Evolutionary conservation across 2,329 filamentous ascomycete species (phyloP), one percentile per base, ranked within the genome.

Genomic region (Verticillium klebahnii): DNA sequence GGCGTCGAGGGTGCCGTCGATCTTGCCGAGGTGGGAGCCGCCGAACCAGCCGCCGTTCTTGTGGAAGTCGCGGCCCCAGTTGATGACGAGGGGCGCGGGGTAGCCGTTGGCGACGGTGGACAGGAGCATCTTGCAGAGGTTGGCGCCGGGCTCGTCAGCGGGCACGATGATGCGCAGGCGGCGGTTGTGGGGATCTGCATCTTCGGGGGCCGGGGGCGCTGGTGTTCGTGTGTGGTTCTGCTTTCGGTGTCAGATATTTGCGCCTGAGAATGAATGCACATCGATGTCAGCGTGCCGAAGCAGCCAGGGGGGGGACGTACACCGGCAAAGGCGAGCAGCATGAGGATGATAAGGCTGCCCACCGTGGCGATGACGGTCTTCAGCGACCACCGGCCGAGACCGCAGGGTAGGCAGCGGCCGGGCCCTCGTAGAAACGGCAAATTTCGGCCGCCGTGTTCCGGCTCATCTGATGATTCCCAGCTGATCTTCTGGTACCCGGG

Each of bases 81-180:
- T 73, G 15, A 71, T 63, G 12, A 73, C 67, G 1, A 70, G 60
- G 5, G 71, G 70, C 5, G 65, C 66, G 0, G 72, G 71, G 60
- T 74, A 74, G 14, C 67, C 70, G 25, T 71, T 63, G 3, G 70
- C 65, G 5, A 66, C 59, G 34, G 69, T 63, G 1, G 71, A 70
- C 29, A 74, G 68, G 19, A 74, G 62, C 11, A 69, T 72, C 66
- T 74, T 74, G 68, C 72, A 74, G 6, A 74, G 61, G 55, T 67
- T 66, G 40, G 69, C 60, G 39, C 66, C 64, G 50, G 64, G 63
- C 7, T 65, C 58, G n/a, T 71, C 68, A 7, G 69, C 68, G 0
- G 70, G 68, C 1, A 73, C 66, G 11, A 74, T 62, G 3, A 74
- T 60, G 36, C 71, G 69, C n/a, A 70, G 60, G 2, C 61, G 62